These are phyloP conservation scores for Aspergillus puulaauensis DNA, from an alignment of 2,329 filamentous ascomycete genomes.

Conservation along the genomic window DNA sequence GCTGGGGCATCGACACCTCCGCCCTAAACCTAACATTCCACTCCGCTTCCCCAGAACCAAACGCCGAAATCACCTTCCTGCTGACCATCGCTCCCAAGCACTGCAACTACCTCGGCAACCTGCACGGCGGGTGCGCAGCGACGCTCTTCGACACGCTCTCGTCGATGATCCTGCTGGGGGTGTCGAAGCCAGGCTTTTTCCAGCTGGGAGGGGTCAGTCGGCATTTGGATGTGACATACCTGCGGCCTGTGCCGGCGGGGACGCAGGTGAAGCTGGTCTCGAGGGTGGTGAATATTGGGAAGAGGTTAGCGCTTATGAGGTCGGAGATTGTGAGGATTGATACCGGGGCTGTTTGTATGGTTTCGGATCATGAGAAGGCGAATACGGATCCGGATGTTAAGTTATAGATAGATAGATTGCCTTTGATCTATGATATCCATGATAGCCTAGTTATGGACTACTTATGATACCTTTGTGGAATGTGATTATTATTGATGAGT, in stretches of 20 bases:
- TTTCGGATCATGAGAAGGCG: constrained; percentile 66
- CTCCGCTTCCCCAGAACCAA: constrained; percentile 18
- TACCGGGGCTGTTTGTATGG: constrained; percentile 55
- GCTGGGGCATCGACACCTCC: constrained; percentile 1
- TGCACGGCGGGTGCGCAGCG: constrained; percentile 78
- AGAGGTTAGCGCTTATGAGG: constrained; percentile 53
- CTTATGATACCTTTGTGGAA: not conserved
- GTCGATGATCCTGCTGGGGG: constrained; percentile 56
- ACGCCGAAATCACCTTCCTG: constrained; percentile 35
- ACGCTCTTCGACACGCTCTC: constrained; percentile 69
- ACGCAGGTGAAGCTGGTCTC: constrained; percentile 54
- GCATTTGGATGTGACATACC: constrained; percentile 65
- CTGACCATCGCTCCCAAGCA: constrained; percentile 75
- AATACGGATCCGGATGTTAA: constrained; percentile 53
- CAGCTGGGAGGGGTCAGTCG: constrained; percentile 63
- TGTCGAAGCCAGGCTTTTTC: constrained; percentile 62
- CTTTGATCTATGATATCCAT: too few relatives aligned
- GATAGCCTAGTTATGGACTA: not conserved
- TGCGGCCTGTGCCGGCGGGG: constrained; percentile 60
- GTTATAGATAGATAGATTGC: not conserved
- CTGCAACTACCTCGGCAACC: constrained; percentile 86
- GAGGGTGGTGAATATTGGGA: constrained; percentile 59
- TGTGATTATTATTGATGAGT: not conserved
- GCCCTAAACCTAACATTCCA: not conserved
- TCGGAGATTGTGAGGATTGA: constrained; percentile 56